phyloP scores from a whole-genome alignment of 306 rosid genomes.

The Trichosanthes cucumerina region DNA sequence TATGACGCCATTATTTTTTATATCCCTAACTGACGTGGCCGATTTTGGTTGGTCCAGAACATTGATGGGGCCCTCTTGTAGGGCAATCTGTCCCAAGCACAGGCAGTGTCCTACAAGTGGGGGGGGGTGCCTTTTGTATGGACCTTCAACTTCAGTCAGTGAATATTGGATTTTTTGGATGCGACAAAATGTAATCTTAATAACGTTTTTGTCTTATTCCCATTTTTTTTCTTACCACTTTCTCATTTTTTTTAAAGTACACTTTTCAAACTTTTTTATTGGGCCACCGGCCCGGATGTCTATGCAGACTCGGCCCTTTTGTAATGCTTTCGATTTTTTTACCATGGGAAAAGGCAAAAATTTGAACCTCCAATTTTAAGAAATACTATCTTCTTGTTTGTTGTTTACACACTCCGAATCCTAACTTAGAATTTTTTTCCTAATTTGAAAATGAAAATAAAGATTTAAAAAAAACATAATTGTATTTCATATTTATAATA shows the following conservation, averaged over 20 bases:
- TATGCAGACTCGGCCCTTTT: not conserved
- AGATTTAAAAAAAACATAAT: no score
- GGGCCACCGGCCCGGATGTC: not conserved
- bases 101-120: not conserved
- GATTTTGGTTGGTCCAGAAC: not conserved
- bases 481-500: no score
- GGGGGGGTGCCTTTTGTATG: not conserved
- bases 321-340: no score
- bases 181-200: not conserved
- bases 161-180: not conserved
- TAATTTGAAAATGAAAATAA: no score
- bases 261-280: not conserved
- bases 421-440: no score
- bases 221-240: not conserved
- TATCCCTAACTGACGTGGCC: not conserved
- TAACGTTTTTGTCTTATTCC: not conserved
- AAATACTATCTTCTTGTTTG: no score
- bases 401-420: no score
- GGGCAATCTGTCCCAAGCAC: not conserved
- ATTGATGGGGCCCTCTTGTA: not conserved
- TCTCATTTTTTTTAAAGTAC: not conserved
- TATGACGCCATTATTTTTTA: not conserved
- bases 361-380: no score
- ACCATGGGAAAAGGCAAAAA: no score
- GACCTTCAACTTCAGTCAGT: not conserved